A percentile compares a stretch with the other conserved stretches of the same genome.
Conservation (phyloP, 1,284 basidiomycete species). For the Heterobasidion parviporum region DNA sequence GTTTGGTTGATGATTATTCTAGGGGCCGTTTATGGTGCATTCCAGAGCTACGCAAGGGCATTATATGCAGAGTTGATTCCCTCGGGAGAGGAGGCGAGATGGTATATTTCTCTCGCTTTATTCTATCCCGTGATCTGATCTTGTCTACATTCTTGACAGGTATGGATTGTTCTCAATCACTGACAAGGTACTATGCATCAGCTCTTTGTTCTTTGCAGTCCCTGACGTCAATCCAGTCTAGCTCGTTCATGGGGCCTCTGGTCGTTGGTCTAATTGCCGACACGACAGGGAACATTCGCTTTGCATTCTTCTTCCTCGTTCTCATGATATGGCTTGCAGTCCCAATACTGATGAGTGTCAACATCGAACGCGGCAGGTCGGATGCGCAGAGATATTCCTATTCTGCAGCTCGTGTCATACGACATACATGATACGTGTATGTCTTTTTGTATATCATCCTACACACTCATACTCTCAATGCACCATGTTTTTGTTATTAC, state of each 20-base stretch:
- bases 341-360: constrained; percentile 65
- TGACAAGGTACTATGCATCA: constrained; percentile 51
- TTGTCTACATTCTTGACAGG: constrained; percentile 16
- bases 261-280: constrained; percentile 84
- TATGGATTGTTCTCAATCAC: constrained; percentile 83
- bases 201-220: neutral
- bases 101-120: constrained; percentile 29
- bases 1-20: constrained; percentile 1
- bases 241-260: constrained; percentile 83
- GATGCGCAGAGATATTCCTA: constrained; percentile 55
- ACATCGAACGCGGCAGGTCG: constrained; percentile 57
- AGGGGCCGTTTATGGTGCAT: constrained; percentile 70
- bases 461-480: no score
- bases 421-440: no score
- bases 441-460: no score
- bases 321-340: constrained; percentile 74
- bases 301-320: constrained; percentile 82
- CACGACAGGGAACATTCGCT: constrained; percentile 81
- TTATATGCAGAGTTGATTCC: constrained; percentile 76
- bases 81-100: constrained; percentile 70
- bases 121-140: neutral
- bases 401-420: neutral
- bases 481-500: no score
- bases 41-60: constrained; percentile 75
- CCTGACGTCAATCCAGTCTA: constrained; percentile 41